Base-by-base conservation (phyloP, 2,329 filamentous ascomycete genomes). In the Sporothrix schenckii region DNA sequence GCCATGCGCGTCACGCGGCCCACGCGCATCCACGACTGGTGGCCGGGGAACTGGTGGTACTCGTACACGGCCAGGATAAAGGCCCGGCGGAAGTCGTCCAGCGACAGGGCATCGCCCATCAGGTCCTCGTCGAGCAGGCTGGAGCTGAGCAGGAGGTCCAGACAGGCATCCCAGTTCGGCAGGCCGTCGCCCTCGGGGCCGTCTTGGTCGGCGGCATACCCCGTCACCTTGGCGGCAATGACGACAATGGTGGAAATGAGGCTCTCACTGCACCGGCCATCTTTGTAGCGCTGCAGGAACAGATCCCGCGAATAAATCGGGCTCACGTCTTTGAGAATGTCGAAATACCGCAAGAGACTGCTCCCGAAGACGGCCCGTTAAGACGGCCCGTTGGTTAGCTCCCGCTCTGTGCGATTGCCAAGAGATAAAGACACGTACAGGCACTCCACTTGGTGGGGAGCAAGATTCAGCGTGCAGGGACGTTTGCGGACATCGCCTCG, bases 1-100 rank as follows among this genome's bases (percentile, higher is more conserved):
- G 58, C 58, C 58, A 63, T 63, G 41, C 58, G 58, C 19, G 58
- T 63, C 58, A 63, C 58, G 2, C 58, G n/a, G 10, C 58, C 58
- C 39, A 63, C 58, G 4, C 58, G 58, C 34, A 63, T 10, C 58
- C 58, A 63, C n/a, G 58, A 63, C 39, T 63, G 58, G 39, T 63
- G 58, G 2, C 39, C 58, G 19, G 58, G 58, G 39, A 63, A 63
- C 39, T 63, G 58, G 39, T 63, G 58, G 21, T 49, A 63, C n/a
- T 63, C 58, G 14, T 63, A 63, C 10, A 63, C 21, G 11, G 58
- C 58, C 7, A 63, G 58, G 2, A 63, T 39, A 13, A 47, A 63
- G 2, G 39, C 58, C 58, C 47, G 49, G 39, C 58, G 58, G 39
- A 63, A 63, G 2, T 47, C 9, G 13, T 63, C 39, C 4, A 63